Conservation (phyloP, 2,329 filamentous ascomycete species). For the Talaromyces sp. region DNA sequence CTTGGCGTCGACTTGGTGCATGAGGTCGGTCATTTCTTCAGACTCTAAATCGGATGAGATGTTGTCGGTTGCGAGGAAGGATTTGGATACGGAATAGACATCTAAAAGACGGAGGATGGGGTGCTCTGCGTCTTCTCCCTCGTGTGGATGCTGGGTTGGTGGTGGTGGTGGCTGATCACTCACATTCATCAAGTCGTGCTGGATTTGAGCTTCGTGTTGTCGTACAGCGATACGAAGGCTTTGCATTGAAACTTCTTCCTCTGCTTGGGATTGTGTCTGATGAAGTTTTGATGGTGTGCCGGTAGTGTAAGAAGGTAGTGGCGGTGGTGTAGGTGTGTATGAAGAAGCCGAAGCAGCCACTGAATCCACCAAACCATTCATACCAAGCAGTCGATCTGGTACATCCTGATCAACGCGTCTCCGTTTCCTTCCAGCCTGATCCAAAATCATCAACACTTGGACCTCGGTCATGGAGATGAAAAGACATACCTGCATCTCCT, state of each 20-base stretch:
- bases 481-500: not conserved
- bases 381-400: not conserved
- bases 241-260: slow-evolving; percentile 3
- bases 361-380: not conserved
- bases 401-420: slow-evolving; percentile 1
- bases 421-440: slow-evolving; percentile 5
- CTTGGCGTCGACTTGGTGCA: slow-evolving; percentile 15
- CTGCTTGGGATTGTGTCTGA: not conserved
- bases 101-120: not conserved
- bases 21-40: not conserved
- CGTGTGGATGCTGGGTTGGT: not conserved
- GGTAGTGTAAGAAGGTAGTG: not conserved
- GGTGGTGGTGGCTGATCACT: not conserved
- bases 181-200: slow-evolving; percentile 1
- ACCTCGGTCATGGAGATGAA: no score
- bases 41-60: not conserved
- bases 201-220: slow-evolving; percentile 15
- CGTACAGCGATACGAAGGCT: slow-evolving; percentile 8
- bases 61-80: not conserved
- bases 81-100: not conserved
- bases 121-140: not conserved
- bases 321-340: not conserved
- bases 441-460: not conserved
- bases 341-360: not conserved
- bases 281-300: not conserved